phyloP scores from a whole-genome alignment of 768 basidiomycete species.

The Amanita rubescens region DNA sequence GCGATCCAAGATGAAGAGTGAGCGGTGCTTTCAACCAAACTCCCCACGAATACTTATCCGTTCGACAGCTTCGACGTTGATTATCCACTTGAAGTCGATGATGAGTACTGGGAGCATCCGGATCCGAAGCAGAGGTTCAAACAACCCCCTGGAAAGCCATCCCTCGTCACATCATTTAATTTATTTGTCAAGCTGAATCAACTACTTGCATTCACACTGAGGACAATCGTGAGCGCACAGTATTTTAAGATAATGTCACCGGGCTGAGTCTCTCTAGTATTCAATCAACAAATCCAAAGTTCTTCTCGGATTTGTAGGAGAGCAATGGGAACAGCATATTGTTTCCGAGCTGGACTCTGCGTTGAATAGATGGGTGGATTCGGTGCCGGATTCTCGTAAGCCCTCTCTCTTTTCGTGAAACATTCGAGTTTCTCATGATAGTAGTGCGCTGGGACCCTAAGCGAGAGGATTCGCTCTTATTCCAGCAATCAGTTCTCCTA shows the following conservation, averaged over 20 bases:
- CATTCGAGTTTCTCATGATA: neutral
- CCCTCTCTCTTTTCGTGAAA: slow-evolving; percentile 1
- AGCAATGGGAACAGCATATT: slow-evolving; percentile 60
- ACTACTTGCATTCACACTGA: slow-evolving; percentile 53
- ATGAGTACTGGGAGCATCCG: slow-evolving; percentile 67
- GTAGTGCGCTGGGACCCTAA: slow-evolving; percentile 49
- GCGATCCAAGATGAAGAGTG: slow-evolving; percentile 79
- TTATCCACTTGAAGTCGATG: slow-evolving; percentile 54
- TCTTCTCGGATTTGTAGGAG: slow-evolving; percentile 52
- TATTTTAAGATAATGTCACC: neutral
- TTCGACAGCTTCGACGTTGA: slow-evolving; percentile 64
- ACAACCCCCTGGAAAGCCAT: slow-evolving; percentile 61
- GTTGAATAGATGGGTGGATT: slow-evolving; percentile 65
- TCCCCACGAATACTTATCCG: neutral
- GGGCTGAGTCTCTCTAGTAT: slow-evolving; percentile 41
- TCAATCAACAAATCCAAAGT: slow-evolving; percentile 75
- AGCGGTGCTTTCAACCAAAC: slow-evolving; percentile 16
- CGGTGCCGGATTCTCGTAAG: slow-evolving; percentile 53
- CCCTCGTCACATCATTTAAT: slow-evolving; percentile 48
- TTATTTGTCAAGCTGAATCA: slow-evolving; percentile 51
- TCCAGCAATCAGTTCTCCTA: slow-evolving; percentile 58
- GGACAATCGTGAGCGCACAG: slow-evolving; percentile 49
- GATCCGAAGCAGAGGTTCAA: slow-evolving; percentile 56
- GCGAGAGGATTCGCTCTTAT: slow-evolving; percentile 33
- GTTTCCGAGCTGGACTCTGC: slow-evolving; percentile 68